A percentile compares a stretch with the other conserved stretches of the same genome.
phyloP scores from a whole-genome alignment of 2,329 filamentous ascomycete species.

The Leptosphaerulina australis region DNA sequence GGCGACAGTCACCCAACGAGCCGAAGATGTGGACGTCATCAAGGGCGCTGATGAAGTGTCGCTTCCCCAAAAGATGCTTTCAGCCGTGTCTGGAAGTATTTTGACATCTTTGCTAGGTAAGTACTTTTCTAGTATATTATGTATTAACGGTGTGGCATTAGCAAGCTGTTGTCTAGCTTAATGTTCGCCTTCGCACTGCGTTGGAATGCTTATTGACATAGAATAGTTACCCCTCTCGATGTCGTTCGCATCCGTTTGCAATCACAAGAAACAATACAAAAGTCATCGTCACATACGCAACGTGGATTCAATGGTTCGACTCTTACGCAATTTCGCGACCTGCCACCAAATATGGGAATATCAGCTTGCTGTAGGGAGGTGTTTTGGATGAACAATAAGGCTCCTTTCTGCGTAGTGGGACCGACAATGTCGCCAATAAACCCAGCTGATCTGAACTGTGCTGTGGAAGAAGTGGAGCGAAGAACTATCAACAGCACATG shows the following conservation, averaged over 20 bases:
- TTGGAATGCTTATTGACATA: conserved; percentile 17
- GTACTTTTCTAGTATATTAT: conserved; percentile 29
- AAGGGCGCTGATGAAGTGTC: conserved; percentile 69
- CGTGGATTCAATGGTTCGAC: conserved; percentile 36
- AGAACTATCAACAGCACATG: conserved; percentile 87
- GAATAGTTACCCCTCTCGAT: conserved; percentile 86
- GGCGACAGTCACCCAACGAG: conserved; percentile 39
- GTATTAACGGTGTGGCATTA: neutral
- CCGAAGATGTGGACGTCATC: conserved; percentile 51
- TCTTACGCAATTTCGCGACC: conserved; percentile 63
- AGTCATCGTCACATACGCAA: conserved; percentile 59
- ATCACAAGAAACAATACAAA: conserved; percentile 69
- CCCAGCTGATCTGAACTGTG: conserved; percentile 67
- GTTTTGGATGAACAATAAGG: conserved; percentile 90
- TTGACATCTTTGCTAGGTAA: conserved; percentile 86
- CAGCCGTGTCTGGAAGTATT: conserved; percentile 87
- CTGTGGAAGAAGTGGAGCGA: conserved; percentile 83
- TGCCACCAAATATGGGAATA: conserved; percentile 85
- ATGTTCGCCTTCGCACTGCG: conserved; percentile 1
- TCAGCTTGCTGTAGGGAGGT: conserved; percentile 96
- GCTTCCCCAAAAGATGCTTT: conserved; percentile 89
- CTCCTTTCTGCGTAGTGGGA: conserved; percentile 78
- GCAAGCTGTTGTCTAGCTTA: conserved; percentile 5
- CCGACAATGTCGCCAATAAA: conserved; percentile 55
- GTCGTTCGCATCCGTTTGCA: conserved; percentile 95